Percentiles rank a stretch among this genome's conserved stretches.
phyloP scores from a whole-genome alignment of 805 yeast species.

The Yarrowia alimentaria region DNA sequence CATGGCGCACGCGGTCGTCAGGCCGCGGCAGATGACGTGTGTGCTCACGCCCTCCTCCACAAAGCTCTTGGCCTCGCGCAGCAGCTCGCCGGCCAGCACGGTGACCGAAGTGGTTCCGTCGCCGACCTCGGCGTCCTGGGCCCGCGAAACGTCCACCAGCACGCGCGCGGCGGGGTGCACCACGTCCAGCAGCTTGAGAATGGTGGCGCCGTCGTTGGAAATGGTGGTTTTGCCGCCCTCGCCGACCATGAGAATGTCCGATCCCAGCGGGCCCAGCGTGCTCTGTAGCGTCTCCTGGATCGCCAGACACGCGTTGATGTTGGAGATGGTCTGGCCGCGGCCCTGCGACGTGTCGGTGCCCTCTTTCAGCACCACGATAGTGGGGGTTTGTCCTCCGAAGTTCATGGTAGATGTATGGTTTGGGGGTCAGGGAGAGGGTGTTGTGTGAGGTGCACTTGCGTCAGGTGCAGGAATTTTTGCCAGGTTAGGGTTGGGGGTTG shows the following conservation, averaged over 20 bases:
- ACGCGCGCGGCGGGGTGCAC: slow-evolving; percentile 98
- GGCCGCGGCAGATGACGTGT: slow-evolving; percentile 83
- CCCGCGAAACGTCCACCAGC: slow-evolving; percentile 88
- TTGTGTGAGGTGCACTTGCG: neutral
- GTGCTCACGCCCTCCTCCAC: slow-evolving; percentile 96
- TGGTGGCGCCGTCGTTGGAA: slow-evolving; percentile 98
- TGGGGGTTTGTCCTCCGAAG: slow-evolving; percentile 91
- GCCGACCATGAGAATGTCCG: slow-evolving; percentile 87
- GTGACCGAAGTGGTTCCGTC: slow-evolving; percentile 98
- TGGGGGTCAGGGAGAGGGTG: neutral
- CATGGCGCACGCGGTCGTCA: slow-evolving; percentile 72
- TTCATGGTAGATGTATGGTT: slow-evolving; percentile 53
- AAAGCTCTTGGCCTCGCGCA: slow-evolving; percentile 84
- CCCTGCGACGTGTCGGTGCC: slow-evolving; percentile 99
- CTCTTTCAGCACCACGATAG: slow-evolving; percentile 96
- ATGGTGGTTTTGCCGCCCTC: slow-evolving; percentile 85
- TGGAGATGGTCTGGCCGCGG: slow-evolving; percentile 88
- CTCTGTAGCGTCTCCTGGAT: slow-evolving; percentile 94
- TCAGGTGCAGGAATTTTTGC: too few species aligned
- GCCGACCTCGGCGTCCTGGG: slow-evolving; percentile 98
- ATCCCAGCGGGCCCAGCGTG: slow-evolving; percentile 95
- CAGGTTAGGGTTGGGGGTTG: too few species aligned
- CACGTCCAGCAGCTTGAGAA: slow-evolving; percentile 83
- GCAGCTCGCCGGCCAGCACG: slow-evolving; percentile 81
- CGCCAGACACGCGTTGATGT: slow-evolving; percentile 95